Evolutionary conservation across 495 filamentous ascomycete species (phyloP).

Genomic region (Jackrogersella multiformis): DNA sequence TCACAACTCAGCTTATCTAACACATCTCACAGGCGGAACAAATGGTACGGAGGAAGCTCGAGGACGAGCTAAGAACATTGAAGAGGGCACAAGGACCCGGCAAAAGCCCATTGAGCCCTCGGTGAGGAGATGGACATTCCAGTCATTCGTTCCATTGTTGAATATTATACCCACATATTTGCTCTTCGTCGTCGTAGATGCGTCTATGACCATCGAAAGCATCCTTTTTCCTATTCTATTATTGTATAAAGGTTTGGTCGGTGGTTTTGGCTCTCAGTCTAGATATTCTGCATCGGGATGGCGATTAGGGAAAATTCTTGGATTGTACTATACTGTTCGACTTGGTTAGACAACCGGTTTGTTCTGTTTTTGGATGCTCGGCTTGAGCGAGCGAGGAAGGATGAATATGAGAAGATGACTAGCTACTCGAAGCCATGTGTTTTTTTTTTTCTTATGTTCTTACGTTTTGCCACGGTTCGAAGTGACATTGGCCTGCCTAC

Average conservation of each 20-base stretch:
- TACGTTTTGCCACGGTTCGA: not conserved
- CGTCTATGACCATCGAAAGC: slow-evolving; percentile 12
- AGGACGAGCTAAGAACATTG: slow-evolving; percentile 56
- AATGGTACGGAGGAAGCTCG: slow-evolving; percentile 54
- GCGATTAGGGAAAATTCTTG: slow-evolving; percentile 35
- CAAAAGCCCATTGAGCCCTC: slow-evolving; percentile 48
- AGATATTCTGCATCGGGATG: slow-evolving; percentile 38
- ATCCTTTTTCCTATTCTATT: slow-evolving; percentile 26
- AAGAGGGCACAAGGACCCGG: slow-evolving; percentile 49
- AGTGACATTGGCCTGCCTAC: too few species aligned
- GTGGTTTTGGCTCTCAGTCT: slow-evolving; percentile 21
- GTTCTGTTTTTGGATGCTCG: slow-evolving; percentile 23
- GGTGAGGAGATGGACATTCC: slow-evolving; percentile 23
- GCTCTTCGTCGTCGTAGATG: slow-evolving; percentile 17
- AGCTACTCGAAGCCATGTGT: not conserved
- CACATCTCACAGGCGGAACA: slow-evolving; percentile 55
- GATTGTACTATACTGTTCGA: slow-evolving; percentile 38
- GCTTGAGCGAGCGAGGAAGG: slow-evolving; percentile 17
- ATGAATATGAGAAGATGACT: slow-evolving; percentile 39
- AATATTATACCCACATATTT: slow-evolving; percentile 38
- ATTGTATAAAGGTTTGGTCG: slow-evolving; percentile 32
- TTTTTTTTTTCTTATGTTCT: not conserved
- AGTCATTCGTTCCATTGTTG: slow-evolving; percentile 22
- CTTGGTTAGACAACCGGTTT: slow-evolving; percentile 21
- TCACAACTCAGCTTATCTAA: not conserved